These are phyloP conservation scores for Fraxinus sp. DNA, from an alignment of 305 asterid genomes.

Conservation along the genomic window DNA sequence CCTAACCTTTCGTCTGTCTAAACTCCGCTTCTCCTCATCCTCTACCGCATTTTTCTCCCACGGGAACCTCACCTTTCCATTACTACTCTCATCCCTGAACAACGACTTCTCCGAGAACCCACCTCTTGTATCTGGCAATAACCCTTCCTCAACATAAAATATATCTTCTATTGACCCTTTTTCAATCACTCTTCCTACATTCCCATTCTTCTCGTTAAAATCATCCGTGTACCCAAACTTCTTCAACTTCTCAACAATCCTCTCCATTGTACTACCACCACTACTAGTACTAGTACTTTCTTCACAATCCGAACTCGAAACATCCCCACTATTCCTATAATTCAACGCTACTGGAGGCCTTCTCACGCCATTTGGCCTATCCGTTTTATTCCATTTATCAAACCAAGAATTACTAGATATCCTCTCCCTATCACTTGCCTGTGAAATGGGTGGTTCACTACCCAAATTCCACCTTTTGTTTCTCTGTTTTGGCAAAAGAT, in stretches of 20 bases:
- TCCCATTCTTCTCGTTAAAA: constrained; percentile 39
- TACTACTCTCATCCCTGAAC: constrained; percentile 52
- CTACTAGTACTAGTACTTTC: constrained; percentile 49
- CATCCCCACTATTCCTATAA: constrained; percentile 52
- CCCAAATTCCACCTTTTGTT: constrained; percentile 25
- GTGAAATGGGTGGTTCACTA: constrained; percentile 21
- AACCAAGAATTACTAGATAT: constrained; percentile 63
- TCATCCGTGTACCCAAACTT: constrained; percentile 81
- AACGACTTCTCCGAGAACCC: constrained; percentile 65
- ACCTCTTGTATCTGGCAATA: constrained; percentile 76
- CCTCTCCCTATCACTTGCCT: constrained; percentile 22
- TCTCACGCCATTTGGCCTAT: constrained; percentile 31
- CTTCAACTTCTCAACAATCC: constrained; percentile 85
- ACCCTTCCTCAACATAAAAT: constrained; percentile 75
- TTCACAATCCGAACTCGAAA: constrained; percentile 68
- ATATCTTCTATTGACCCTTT: constrained; percentile 87
- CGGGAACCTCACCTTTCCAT: constrained; percentile 63
- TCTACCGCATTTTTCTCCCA: constrained; percentile 62
- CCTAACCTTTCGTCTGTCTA: constrained; percentile 59
- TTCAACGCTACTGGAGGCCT: constrained; percentile 45
- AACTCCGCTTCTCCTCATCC: constrained; percentile 34
- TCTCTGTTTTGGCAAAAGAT: constrained; percentile 36
- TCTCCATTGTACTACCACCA: constrained; percentile 87
- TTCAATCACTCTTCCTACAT: constrained; percentile 40
- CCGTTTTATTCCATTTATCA: constrained; percentile 59